These are phyloP conservation scores for Suhomyces vadensis DNA, from an alignment of 805 yeast genomes.

Conservation along the genomic window DNA sequence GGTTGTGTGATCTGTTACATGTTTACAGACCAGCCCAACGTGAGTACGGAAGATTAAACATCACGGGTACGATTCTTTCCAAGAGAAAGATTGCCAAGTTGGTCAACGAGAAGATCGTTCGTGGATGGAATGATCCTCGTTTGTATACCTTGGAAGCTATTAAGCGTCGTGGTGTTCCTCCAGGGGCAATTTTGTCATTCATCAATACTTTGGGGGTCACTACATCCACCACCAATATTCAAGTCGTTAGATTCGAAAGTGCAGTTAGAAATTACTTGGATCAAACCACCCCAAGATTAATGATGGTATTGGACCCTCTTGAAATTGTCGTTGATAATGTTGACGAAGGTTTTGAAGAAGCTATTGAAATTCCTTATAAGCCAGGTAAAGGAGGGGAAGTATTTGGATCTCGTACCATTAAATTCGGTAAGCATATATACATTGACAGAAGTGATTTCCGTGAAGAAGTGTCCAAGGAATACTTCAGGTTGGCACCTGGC, in stretches of 20 bases:
- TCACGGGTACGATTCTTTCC: conserved; percentile 91
- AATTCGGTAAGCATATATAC: conserved; percentile 74
- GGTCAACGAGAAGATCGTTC: conserved; percentile 76
- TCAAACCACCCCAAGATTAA: conserved; percentile 87
- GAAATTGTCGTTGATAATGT: conserved; percentile 81
- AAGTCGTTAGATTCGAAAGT: conserved; percentile 83
- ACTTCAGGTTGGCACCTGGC: conserved; percentile 89
- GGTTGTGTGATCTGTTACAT: conserved; percentile 94
- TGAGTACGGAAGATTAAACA: conserved; percentile 94
- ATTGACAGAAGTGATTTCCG: conserved; percentile 90
- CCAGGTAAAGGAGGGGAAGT: conserved; percentile 67
- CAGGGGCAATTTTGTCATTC: conserved; percentile 92
- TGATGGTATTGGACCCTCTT: conserved; percentile 89
- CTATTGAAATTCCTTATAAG: conserved; percentile 80
- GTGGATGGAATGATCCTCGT: conserved; percentile 99
- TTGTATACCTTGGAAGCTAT: conserved; percentile 91
- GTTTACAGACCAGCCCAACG: conserved; percentile 98
- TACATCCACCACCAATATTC: conserved; percentile 88
- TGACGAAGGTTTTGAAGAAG: conserved; percentile 69
- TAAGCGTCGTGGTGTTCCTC: conserved; percentile 97
- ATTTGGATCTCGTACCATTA: conserved; percentile 63
- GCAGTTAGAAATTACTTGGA: conserved; percentile 87
- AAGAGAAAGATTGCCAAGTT: conserved; percentile 94
- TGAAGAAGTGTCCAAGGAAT: conserved; percentile 58
- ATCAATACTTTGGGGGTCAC: conserved; percentile 97